phyloP scores from a whole-genome alignment of 768 basidiomycete genomes.

The Collybia nuda region DNA sequence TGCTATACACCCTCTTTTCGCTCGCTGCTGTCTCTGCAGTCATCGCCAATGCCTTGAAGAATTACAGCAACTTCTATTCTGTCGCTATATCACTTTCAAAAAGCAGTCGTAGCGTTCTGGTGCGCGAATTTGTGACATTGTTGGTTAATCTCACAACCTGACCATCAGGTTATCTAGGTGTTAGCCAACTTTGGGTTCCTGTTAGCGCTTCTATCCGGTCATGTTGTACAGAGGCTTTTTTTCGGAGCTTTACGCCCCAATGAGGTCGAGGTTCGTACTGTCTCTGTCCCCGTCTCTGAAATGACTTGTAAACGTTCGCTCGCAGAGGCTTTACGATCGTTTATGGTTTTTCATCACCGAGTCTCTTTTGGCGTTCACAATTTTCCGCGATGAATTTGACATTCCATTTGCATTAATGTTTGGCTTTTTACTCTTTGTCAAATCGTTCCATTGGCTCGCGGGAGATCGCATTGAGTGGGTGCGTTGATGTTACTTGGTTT shows the following conservation, averaged over 20 bases:
- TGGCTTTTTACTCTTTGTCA: constrained; percentile 89
- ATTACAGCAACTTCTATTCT: constrained; percentile 91
- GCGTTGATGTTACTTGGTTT: constrained; percentile 7
- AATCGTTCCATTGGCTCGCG: constrained; percentile 98
- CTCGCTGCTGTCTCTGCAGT: constrained; percentile 68
- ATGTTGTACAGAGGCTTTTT: constrained; percentile 82
- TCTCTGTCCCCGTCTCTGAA: background rate
- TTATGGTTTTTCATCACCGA: constrained; percentile 99
- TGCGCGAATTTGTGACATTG: constrained; percentile 33
- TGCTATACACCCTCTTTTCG: constrained; percentile 70
- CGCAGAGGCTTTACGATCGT: constrained; percentile 89
- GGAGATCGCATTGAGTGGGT: constrained; percentile 97
- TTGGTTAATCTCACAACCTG: background rate
- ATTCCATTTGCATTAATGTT: constrained; percentile 93
- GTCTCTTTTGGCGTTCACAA: constrained; percentile 92
- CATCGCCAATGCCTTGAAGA: constrained; percentile 76
- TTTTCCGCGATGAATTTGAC: constrained; percentile 95
- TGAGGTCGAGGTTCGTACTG: constrained; percentile 80
- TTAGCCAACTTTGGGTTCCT: constrained; percentile 90
- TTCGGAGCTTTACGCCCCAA: constrained; percentile 85
- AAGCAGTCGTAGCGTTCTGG: constrained; percentile 91
- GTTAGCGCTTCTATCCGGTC: constrained; percentile 71
- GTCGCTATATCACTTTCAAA: constrained; percentile 91
- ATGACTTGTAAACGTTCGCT: background rate
- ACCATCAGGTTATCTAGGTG: constrained; percentile 46